These are phyloP conservation scores for Plasmodium gonderi DNA, from an alignment of 169 alveolate genomes.

Conservation along the genomic window DNA sequence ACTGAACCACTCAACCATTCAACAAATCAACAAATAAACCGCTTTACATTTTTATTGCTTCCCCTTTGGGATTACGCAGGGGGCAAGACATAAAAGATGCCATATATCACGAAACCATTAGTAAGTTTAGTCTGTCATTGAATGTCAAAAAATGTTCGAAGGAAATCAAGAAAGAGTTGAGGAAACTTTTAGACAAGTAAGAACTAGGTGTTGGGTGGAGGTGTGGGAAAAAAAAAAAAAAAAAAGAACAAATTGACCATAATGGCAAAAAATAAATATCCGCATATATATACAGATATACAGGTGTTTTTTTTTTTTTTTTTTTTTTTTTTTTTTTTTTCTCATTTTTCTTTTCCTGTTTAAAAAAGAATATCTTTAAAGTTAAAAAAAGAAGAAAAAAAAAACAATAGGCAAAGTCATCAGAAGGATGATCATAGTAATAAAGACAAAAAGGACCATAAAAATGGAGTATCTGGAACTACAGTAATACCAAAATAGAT, in stretches of 20 bases:
- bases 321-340: background rate
- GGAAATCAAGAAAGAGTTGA: constrained; percentile 2
- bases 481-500: background rate
- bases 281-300: background rate
- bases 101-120: constrained; percentile 56
- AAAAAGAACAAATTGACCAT: background rate
- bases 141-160: constrained; percentile 36
- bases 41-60: no score
- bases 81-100: constrained; percentile 45
- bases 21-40: background rate
- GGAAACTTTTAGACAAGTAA: constrained; percentile 40
- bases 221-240: background rate
- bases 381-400: constrained; percentile 2
- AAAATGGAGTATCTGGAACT: background rate
- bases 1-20: background rate
- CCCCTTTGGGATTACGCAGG: no score
- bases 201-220: no score
- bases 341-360: background rate
- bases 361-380: constrained; percentile 1
- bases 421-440: background rate
- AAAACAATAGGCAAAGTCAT: background rate
- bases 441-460: background rate
- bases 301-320: background rate
- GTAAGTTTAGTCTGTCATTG: constrained; percentile 35
- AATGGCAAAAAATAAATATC: background rate